Base-by-base conservation (phyloP, 177 flowering plant genomes). In the Telopea speciosissima region DNA sequence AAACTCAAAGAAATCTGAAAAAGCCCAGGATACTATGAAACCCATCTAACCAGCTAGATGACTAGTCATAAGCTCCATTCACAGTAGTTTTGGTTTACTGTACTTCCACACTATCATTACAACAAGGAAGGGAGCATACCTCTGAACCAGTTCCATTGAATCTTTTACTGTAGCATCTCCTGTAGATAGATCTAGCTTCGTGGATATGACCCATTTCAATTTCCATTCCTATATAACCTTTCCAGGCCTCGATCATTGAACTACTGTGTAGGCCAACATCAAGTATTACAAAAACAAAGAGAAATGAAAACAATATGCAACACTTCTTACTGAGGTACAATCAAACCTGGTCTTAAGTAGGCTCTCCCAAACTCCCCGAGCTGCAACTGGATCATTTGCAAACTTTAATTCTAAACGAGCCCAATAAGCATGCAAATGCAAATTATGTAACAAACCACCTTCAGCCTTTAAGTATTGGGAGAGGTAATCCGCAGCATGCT, bases 331-430 rank as follows among this genome's bases (percentile, higher is more conserved):
- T 17, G 12, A 61, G 28, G 25, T 23, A 63, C n/a, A 52, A 44
- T 23, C 63, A 73, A 60, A 89, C 99, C 98, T 80, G 61, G 71
- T 86, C 82, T 93, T 96, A 65, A 91, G 86, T 69, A 96, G 85
- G 79, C 87, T 86, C 76, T 96, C 99, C 99, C 99, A 96, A 70
- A 90, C 98, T 73, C 86, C 87, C 74, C 96, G 97, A 70, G 97
- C 95, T 63, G 93, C 92, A 83, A 8, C 77, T 77, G 85, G 45
- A 81, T 96, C 92, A 68, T 90, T 87, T 56, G 84, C 89, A 61
- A 88, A 72, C 10, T 74, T 80, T 60, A 81, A 76, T 83, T 93
- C 99, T 62, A 96, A 77, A 54, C 83, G 87, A 62, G 98, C 89
- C 99, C 99, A 96, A 77, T 96, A 96, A 67, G 83, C 78, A 83